Base-by-base conservation (phyloP, 176 grass and related monocot species). In the Dactylis glomerata region DNA sequence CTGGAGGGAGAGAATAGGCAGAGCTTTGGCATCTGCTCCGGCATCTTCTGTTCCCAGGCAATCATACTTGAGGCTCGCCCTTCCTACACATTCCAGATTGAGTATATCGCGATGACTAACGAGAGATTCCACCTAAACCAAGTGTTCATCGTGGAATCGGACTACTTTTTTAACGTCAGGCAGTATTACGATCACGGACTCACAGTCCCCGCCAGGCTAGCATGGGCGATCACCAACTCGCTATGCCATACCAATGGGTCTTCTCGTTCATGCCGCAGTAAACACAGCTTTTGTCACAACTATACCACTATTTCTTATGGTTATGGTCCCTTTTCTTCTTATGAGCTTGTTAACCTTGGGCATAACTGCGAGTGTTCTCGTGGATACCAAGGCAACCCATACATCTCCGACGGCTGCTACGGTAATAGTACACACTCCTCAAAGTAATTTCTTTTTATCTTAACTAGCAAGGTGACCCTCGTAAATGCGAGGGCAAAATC, bases 361-460 rank as follows among this genome's bases (percentile, higher is more conserved):
- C 85, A 89, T 37, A 50, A 57, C 12, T 89, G 90, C 74, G 15
- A 10, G 5, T 92, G 90, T 23, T 73, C 8, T 5, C 4, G 13
- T 16, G 90, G 90, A 22, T 92, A 82, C 27, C 52, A 89, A 2
- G 86, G 90, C 19, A 86, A 92, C 54, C 90, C 90, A 38, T 92
- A 89, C 68, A 3, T 86, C 13, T 17, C 33, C 26, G 2, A 83
- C 27, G 90, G 90, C 73, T 92, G 90, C 69, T 0, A 54, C 32
- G 83, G 86, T 92, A 92, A 56, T 92, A 92, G 45, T 24, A 46
- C 44, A 46, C 44, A 46, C 11, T 0, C 11, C 44, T 46, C 44
- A 46, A 33, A 34, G 14, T 67, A 20, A 20, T 16, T 38, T 1
- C 30, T 0, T 30, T 40, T 27, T 45, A 11, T 47, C 41, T 47